Evolutionary conservation across 1,139 yeast genomes (phyloP).

Genomic region (Pichia sp.): DNA sequence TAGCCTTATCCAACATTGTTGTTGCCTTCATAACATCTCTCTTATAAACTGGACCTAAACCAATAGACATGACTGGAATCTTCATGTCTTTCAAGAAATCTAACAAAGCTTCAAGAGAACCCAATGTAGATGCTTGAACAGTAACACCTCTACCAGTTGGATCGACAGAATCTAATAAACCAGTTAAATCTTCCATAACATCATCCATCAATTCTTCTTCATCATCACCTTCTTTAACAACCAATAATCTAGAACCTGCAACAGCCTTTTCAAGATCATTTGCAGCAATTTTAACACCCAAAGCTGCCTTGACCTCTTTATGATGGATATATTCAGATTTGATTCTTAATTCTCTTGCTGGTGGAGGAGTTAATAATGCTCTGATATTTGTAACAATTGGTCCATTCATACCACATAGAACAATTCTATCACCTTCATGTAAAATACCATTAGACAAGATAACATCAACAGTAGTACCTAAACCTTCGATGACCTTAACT

Average conservation of each 20-base stretch:
- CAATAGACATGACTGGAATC: constrained; percentile 97
- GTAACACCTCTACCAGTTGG: constrained; percentile 93
- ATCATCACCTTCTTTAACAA: constrained; percentile 95
- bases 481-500: constrained; percentile 98
- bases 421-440: constrained; percentile 91
- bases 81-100: constrained; percentile 98
- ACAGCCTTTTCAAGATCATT: constrained; percentile 97
- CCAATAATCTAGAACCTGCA: constrained; percentile 94
- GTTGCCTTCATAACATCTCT: constrained; percentile 98
- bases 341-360: constrained; percentile 90
- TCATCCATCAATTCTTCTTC: constrained; percentile 98
- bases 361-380: constrained; percentile 96
- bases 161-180: constrained; percentile 89
- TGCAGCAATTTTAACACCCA: constrained; percentile 98
- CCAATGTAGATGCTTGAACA: constrained; percentile 97
- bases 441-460: constrained; percentile 91
- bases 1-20: constrained; percentile 94
- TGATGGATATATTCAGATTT: constrained; percentile 92
- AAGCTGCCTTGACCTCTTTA: constrained; percentile 96
- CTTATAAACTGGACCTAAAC: constrained; percentile 95
- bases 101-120: constrained; percentile 92
- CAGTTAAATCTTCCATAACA: constrained; percentile 97
- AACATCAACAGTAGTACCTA: constrained; percentile 98
- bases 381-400: constrained; percentile 97
- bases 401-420: constrained; percentile 96